A percentile compares a stretch with the other conserved stretches of the same genome.
These are phyloP conservation scores for Aureobasidium mangrovei DNA, from an alignment of 2,329 filamentous ascomycete species.

Conservation along the genomic window DNA sequence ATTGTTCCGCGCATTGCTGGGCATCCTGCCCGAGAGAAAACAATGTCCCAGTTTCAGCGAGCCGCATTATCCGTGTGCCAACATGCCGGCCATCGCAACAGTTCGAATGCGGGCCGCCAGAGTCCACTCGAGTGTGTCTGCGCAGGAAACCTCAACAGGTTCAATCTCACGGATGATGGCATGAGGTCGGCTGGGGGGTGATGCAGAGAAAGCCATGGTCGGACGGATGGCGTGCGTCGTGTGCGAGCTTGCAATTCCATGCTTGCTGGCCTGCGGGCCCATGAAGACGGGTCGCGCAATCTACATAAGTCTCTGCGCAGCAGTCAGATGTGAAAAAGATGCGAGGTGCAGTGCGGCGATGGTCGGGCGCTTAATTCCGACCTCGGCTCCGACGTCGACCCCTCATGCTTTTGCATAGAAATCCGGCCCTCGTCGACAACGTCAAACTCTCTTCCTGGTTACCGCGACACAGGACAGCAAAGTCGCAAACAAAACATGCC, in stretches of 20 bases:
- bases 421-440: not conserved
- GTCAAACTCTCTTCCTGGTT: not conserved
- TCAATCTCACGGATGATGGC: not conserved
- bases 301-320: not conserved
- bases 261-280: not conserved
- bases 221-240: constrained; percentile 3
- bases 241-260: not conserved
- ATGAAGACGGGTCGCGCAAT: not conserved
- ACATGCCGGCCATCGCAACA: not conserved
- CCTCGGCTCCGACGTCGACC: not conserved
- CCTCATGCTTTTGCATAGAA: not conserved
- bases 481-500: constrained; percentile 4
- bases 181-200: not conserved
- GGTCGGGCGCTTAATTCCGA: not conserved
- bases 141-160: not conserved
- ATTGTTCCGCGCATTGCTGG: constrained; percentile 1
- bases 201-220: constrained; percentile 6
- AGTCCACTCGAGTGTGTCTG: not conserved
- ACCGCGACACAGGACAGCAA: not conserved
- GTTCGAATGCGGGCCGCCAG: not conserved
- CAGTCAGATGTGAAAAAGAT: not conserved
- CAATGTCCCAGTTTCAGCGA: not conserved
- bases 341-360: not conserved
- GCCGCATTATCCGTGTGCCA: constrained; percentile 1
- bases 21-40: not conserved